These are phyloP conservation scores for Clonostachys chloroleuca DNA, from an alignment of 2,329 filamentous ascomycete species.

Conservation along the genomic window DNA sequence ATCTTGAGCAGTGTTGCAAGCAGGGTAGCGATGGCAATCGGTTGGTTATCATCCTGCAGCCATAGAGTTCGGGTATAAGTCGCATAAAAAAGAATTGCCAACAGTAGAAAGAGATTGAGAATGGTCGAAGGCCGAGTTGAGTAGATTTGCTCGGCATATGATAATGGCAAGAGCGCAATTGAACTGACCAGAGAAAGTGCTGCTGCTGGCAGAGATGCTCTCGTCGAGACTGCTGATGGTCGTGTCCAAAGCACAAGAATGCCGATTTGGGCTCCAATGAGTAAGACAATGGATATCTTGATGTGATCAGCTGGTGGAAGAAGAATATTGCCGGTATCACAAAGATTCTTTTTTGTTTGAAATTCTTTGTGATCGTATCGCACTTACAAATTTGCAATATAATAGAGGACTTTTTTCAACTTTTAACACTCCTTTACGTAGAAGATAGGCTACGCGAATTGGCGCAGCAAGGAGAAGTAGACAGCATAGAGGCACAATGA, in stretches of 20 bases:
- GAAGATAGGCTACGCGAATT: slow-evolving; percentile 6
- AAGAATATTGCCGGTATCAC: background rate
- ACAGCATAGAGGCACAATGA: slow-evolving; percentile 15
- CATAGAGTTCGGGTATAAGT: slow-evolving; percentile 4
- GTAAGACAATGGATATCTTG: background rate
- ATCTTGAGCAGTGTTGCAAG: slow-evolving; percentile 1
- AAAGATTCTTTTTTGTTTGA: no score
- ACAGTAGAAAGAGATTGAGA: slow-evolving; percentile 3
- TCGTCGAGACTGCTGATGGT: background rate
- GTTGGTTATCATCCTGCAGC: background rate
- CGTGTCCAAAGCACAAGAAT: slow-evolving; percentile 3
- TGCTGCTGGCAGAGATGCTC: slow-evolving; percentile 1
- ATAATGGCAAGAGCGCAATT: slow-evolving; percentile 1
- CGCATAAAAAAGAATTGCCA: slow-evolving; percentile 3
- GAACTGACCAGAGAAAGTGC: slow-evolving; percentile 3
- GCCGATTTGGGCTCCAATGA: background rate
- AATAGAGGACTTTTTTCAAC: slow-evolving; percentile 9
- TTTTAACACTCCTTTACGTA: slow-evolving; percentile 11
- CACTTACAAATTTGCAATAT: slow-evolving; percentile 11
- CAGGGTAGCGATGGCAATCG: background rate
- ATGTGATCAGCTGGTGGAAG: background rate
- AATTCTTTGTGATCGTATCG: background rate
- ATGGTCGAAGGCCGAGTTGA: slow-evolving; percentile 3
- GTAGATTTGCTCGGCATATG: slow-evolving; percentile 4
- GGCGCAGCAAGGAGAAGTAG: slow-evolving; percentile 19